phyloP scores from a whole-genome alignment of 805 yeast genomes.

The Metschnikowia cubensis region DNA sequence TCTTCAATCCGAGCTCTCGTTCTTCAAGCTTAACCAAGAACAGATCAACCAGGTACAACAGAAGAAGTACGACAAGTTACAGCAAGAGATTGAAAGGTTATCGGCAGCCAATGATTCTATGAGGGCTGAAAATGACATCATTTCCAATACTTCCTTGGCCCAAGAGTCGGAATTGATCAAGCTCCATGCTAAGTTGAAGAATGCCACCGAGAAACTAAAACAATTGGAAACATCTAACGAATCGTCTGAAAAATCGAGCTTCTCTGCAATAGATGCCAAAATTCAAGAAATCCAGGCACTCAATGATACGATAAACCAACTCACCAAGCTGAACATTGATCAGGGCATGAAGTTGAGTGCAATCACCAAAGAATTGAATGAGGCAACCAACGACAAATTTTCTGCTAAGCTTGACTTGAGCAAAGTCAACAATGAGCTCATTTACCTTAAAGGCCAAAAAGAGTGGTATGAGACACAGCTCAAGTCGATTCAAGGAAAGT shows the following conservation, averaged over 20 bases:
- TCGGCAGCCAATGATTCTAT: conserved; percentile 23
- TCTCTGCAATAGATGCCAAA: conserved; percentile 7
- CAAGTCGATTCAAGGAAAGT: conserved; percentile 30
- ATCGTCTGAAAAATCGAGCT: conserved; percentile 5
- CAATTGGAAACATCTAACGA: conserved; percentile 16
- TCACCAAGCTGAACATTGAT: conserved; percentile 34
- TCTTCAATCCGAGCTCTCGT: conserved; percentile 28
- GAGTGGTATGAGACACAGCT: conserved; percentile 40
- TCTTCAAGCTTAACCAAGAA: conserved; percentile 34
- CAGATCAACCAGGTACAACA: conserved; percentile 26
- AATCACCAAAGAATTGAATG: conserved; percentile 33
- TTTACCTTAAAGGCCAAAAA: conserved; percentile 32
- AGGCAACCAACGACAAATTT: conserved; percentile 35
- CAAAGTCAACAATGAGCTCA: conserved; percentile 31
- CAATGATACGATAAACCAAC: conserved; percentile 25
- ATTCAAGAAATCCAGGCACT: conserved; percentile 26
- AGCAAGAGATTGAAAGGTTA: conserved; percentile 18
- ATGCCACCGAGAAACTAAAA: conserved; percentile 15
- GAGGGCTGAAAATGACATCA: conserved; percentile 15
- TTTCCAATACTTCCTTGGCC: conserved; percentile 2
- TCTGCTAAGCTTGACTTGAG: conserved; percentile 32
- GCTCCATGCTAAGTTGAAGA: conserved; percentile 14
- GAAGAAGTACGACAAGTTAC: conserved; percentile 20
- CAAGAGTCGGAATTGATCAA: conserved; percentile 7
- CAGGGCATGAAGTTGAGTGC: conserved; percentile 33